Conservation (phyloP, 495 filamentous ascomycete species). For the Penicillium canariense region DNA sequence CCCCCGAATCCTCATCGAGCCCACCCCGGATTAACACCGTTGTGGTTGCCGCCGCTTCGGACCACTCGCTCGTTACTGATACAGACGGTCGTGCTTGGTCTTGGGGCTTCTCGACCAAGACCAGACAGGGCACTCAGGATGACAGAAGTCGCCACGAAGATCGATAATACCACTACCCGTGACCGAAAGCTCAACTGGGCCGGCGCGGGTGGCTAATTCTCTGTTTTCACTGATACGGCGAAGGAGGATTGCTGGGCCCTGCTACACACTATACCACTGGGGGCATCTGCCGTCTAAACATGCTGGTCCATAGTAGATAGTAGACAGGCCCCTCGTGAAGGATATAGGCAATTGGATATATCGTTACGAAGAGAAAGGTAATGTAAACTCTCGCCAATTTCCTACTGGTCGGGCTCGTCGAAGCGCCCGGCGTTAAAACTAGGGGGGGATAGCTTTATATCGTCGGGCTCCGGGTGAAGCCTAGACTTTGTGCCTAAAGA, state of each 20-base stretch:
- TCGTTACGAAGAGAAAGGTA: neutral
- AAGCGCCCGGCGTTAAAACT: neutral
- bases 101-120: slow-evolving; percentile 65
- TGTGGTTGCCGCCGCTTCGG: slow-evolving; percentile 49
- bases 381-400: neutral
- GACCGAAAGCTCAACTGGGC: slow-evolving; percentile 56
- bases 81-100: slow-evolving; percentile 55
- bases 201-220: slow-evolving; percentile 62
- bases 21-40: slow-evolving; percentile 48
- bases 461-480: no score
- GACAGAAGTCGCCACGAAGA: slow-evolving; percentile 56
- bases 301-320: neutral
- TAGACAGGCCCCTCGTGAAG: neutral
- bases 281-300: neutral
- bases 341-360: neutral
- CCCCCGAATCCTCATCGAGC: slow-evolving; percentile 55
- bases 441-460: no score
- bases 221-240: slow-evolving; percentile 42
- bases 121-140: slow-evolving; percentile 56
- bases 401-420: no score
- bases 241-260: no score
- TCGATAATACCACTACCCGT: slow-evolving; percentile 57
- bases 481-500: no score
- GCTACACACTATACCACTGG: no score
- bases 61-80: slow-evolving; percentile 59